Conservation (phyloP, 1,284 basidiomycete species). For the Cutaneotrichosporon dermatis region DNA sequence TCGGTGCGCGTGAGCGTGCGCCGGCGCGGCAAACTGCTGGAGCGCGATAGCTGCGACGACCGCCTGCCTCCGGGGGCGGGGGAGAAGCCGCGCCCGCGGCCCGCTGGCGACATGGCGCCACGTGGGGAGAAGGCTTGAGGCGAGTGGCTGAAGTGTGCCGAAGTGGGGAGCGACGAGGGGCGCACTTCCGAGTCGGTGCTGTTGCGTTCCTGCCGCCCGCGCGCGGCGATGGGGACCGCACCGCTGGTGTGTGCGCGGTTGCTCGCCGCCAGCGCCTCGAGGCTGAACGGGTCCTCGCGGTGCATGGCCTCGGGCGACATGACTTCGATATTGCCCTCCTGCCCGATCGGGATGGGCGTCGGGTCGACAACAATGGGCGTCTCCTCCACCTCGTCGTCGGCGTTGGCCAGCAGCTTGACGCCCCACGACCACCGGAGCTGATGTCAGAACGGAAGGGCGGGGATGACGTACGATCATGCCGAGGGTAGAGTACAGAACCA, state of each 20-base stretch:
- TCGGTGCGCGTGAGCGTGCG: conserved; percentile 30
- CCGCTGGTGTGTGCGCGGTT: neutral
- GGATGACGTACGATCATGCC: conserved; percentile 73
- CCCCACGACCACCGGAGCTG: conserved; percentile 88
- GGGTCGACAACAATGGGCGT: neutral
- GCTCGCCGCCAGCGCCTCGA: neutral
- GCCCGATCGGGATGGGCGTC: neutral
- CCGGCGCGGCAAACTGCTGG: conserved; percentile 7
- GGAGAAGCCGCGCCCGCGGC: neutral
- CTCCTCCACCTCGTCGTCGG: conserved; percentile 54
- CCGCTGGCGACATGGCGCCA: too few relatives aligned
- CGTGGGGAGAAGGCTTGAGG: too few relatives aligned
- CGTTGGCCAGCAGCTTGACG: conserved; percentile 67
- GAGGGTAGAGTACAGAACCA: conserved; percentile 86
- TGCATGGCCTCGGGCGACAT: conserved; percentile 29
- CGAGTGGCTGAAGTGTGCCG: neutral
- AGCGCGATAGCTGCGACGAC: neutral
- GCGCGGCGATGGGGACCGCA: neutral
- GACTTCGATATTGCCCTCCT: neutral
- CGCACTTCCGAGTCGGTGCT: conserved; percentile 4
- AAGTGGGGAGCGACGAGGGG: conserved; percentile 36
- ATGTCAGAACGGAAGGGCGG: neutral
- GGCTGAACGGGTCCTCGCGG: conserved; percentile 39
- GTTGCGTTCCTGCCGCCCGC: neutral
- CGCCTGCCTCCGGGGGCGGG: neutral